Conservation (phyloP, 305 asterid genomes). For the Solanum hybrid region DNA sequence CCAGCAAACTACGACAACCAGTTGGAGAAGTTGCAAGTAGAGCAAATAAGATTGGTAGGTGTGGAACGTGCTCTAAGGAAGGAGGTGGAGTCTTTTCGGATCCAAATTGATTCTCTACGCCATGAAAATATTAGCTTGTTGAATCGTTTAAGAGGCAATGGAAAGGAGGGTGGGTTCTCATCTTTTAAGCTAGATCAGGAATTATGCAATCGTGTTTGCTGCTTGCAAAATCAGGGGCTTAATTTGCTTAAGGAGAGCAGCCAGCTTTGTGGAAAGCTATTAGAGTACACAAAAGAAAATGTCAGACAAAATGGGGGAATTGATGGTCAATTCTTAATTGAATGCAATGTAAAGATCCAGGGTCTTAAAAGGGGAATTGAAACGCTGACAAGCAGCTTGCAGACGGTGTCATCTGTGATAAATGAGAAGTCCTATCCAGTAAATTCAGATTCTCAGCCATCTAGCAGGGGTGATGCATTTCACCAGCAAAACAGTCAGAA, state of each 20-base stretch:
- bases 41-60: slow-evolving; percentile 56
- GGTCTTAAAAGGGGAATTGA: slow-evolving; percentile 81
- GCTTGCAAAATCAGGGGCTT: slow-evolving; percentile 68
- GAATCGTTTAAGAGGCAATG: slow-evolving; percentile 55
- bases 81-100: slow-evolving; percentile 57
- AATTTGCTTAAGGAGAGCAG: slow-evolving; percentile 57
- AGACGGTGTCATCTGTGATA: slow-evolving; percentile 44
- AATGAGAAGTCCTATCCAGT: slow-evolving; percentile 27
- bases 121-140: slow-evolving; percentile 73
- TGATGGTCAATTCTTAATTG: slow-evolving; percentile 56
- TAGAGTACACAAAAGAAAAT: slow-evolving; percentile 48
- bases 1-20: slow-evolving; percentile 41
- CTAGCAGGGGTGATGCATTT: slow-evolving; percentile 17
- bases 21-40: slow-evolving; percentile 52
- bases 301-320: slow-evolving; percentile 25
- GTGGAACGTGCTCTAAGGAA: slow-evolving; percentile 51
- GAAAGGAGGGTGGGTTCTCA: slow-evolving; percentile 55
- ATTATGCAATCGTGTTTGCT: slow-evolving; percentile 54
- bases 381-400: slow-evolving; percentile 42
- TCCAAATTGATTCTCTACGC: slow-evolving; percentile 69
- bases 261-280: slow-evolving; percentile 62
- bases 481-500: slow-evolving; percentile 21
- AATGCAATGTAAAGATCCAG: slow-evolving; percentile 85
- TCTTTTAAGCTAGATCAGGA: slow-evolving; percentile 74
- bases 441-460: slow-evolving; percentile 12